Conservation (phyloP, 371 early-diverging fungal genomes). For the Mucor saturninus region DNA sequence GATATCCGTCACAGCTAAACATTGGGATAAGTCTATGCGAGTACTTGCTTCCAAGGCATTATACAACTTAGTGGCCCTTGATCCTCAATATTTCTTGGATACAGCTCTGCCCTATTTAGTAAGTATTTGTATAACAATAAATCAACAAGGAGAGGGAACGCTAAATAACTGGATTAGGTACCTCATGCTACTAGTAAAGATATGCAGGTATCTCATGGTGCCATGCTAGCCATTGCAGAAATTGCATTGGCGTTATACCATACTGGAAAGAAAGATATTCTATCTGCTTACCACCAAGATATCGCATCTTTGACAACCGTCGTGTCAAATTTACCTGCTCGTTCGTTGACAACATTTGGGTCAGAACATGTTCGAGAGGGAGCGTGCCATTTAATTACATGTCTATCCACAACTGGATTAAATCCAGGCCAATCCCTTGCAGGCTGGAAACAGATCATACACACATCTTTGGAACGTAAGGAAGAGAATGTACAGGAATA, state of each 20-base stretch:
- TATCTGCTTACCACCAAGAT: slow-evolving; percentile 6
- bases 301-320: slow-evolving; percentile 29
- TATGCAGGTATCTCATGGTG: slow-evolving; percentile 78
- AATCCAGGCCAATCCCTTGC: slow-evolving; percentile 27
- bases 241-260: slow-evolving; percentile 64
- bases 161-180: slow-evolving; percentile 46
- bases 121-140: not conserved
- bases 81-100: slow-evolving; percentile 60
- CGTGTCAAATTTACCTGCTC: slow-evolving; percentile 50
- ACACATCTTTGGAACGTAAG: slow-evolving; percentile 65
- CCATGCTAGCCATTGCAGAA: slow-evolving; percentile 73
- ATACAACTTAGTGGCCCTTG: slow-evolving; percentile 62
- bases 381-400: slow-evolving; percentile 56
- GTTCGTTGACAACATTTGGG: slow-evolving; percentile 70
- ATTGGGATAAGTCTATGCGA: slow-evolving; percentile 90
- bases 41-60: slow-evolving; percentile 76
- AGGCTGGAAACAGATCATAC: slow-evolving; percentile 59
- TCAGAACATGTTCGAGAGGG: slow-evolving; percentile 68
- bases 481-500: slow-evolving; percentile 72
- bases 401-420: slow-evolving; percentile 54
- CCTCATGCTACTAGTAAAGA: slow-evolving; percentile 62
- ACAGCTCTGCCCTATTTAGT: slow-evolving; percentile 52
- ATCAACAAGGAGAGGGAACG: not conserved
- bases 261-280: slow-evolving; percentile 1
- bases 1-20: slow-evolving; percentile 60